phyloP scores from a whole-genome alignment of 768 basidiomycete species.

The Podaxis sp. region DNA sequence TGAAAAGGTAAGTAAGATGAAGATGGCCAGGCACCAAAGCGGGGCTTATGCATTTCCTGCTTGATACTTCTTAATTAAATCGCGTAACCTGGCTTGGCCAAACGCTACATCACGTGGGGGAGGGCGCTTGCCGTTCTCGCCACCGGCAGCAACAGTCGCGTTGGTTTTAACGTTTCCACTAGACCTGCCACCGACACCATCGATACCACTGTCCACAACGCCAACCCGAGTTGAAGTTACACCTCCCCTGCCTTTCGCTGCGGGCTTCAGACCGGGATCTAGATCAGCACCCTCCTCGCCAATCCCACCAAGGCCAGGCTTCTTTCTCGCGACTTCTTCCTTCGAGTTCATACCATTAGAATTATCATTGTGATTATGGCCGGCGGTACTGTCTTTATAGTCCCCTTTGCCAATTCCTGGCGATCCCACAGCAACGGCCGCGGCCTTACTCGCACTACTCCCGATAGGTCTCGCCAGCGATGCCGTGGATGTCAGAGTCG shows the following conservation, averaged over 20 bases:
- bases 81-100: slow-evolving; percentile 71
- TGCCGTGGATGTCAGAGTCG: slow-evolving; percentile 71
- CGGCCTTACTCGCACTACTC: neutral
- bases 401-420: slow-evolving; percentile 3
- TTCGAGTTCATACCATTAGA: neutral
- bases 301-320: slow-evolving; percentile 3
- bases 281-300: neutral
- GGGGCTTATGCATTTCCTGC: slow-evolving; percentile 23
- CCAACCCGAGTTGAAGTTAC: neutral
- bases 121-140: neutral
- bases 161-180: slow-evolving; percentile 6
- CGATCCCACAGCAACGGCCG: neutral
- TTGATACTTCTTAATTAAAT: slow-evolving; percentile 83
- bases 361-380: neutral
- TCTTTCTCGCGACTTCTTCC: neutral
- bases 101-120: slow-evolving; percentile 53
- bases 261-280: neutral
- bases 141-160: neutral
- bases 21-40: neutral
- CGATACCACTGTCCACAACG: neutral
- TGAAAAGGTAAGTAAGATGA: neutral
- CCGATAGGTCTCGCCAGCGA: slow-evolving; percentile 55
- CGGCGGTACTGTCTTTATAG: neutral
- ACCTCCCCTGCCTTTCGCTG: neutral
- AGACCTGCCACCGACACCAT: neutral